Base-by-base conservation (phyloP, 257 asterid genomes). In the Catharanthus roseus region DNA sequence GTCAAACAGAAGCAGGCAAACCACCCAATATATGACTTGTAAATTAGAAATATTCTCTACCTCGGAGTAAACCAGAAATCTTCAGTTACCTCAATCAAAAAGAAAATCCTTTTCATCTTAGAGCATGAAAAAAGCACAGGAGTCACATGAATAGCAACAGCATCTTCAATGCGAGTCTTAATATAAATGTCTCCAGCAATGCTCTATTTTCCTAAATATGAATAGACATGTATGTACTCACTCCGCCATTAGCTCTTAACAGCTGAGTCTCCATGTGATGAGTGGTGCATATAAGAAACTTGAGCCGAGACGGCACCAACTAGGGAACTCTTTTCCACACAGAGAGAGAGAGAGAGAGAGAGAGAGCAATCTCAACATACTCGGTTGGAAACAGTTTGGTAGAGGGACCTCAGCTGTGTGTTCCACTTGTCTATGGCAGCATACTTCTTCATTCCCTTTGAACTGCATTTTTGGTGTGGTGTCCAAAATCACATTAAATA, bases 361-460 rank as follows among this genome's bases (percentile, higher is more conserved):
- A 16, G 18, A 54, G 6, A 33, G 12, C 47, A 65, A 61, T 26
- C 81, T 87, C 81, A 95, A 80, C 88, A 85, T 26, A 91, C 96
- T 42, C 91, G 88, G 74, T 88, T 89, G 57, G 92, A 83, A 28
- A 93, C 85, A 38, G 93, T 88, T 80, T 86, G 96, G 79, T 84
- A 91, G 39, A 91, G 86, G 42, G 97, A 84, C 58, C 77, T 88
- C 41, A 91, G 95, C 88, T 89, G 96, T 13, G 96, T 85, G 91
- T 88, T 89, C 99, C 99, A 91, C 79, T 91, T 89, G 75, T 91
- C 97, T 58, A 91, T 80, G 9, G 99, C 97, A 63, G 91, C 82
- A 80, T 89, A 93, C 79, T 93, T 93, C 85, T 86, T 88, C 95
- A 88, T 89, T 81, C 93, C 99, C 92, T 89, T 95, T 3, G 96